phyloP scores from a whole-genome alignment of 345 rosid species.

The Arabis alpina region DNA sequence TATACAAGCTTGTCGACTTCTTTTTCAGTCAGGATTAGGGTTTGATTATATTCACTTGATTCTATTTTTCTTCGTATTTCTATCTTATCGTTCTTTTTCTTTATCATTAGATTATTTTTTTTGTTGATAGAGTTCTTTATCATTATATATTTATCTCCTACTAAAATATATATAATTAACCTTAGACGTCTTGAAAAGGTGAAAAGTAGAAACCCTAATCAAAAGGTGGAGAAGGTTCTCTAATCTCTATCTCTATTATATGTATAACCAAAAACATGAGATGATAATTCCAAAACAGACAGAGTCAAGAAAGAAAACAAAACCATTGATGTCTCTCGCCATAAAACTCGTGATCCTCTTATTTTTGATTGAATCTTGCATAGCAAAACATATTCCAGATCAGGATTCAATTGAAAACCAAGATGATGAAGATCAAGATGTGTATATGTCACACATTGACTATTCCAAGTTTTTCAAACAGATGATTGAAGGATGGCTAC shows the following conservation, averaged over 20 bases:
- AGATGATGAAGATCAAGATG: slow-evolving; percentile 1
- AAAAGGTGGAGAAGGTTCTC: background rate
- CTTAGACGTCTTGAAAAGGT: no score
- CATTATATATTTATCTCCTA: no score
- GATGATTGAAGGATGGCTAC: slow-evolving; percentile 12
- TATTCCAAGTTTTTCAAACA: background rate
- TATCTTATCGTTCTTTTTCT: no score
- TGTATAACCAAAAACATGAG: background rate
- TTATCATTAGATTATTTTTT: no score
- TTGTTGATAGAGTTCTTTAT: no score
- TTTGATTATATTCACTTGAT: background rate
- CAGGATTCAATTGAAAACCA: background rate
- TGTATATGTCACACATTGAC: background rate
- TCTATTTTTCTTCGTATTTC: no score
- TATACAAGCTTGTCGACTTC: background rate
- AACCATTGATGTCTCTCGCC: background rate
- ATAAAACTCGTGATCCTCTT: slow-evolving; percentile 5
- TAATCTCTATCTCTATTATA: no score
- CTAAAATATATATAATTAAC: no score
- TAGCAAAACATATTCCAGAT: slow-evolving; percentile 8
- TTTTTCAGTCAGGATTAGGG: background rate
- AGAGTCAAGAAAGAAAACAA: background rate
- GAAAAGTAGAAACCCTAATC: background rate
- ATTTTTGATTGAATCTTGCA: background rate
- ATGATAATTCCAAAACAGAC: background rate